Conservation (phyloP, 306 rosid genomes). For the Cucumis hystrix region DNA sequence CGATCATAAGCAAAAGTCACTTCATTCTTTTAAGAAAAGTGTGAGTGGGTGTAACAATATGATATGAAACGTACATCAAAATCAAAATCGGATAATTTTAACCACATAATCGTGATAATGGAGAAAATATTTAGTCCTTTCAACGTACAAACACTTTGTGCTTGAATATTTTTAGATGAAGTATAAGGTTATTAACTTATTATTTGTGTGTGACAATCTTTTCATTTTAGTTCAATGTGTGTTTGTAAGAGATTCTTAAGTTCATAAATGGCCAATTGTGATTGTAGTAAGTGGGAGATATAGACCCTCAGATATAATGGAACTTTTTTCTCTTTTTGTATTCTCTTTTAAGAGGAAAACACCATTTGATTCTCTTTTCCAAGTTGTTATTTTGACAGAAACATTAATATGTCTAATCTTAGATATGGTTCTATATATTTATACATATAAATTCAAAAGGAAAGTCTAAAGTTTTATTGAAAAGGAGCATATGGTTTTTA, state of each 20-base stretch:
- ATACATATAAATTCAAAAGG: not conserved
- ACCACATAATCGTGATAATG: not conserved
- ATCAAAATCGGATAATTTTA: not conserved
- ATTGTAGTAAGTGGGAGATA: not conserved
- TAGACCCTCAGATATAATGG: not conserved
- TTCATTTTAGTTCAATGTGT: not conserved
- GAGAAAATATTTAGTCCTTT: not conserved
- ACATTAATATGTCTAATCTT: not conserved
- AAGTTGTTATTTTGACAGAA: not conserved
- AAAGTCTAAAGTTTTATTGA: not conserved
- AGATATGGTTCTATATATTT: not conserved
- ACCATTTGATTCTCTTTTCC: not conserved
- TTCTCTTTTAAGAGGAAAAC: not conserved
- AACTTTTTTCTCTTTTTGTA: not conserved
- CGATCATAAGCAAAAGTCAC: not conserved
- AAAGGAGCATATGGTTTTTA: not conserved
- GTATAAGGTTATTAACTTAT: not conserved
- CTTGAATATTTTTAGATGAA: not conserved
- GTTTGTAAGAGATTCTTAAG: not conserved
- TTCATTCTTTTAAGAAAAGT: not conserved
- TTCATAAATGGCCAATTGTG: not conserved
- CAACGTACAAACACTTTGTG: not conserved
- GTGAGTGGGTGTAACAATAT: not conserved
- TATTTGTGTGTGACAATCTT: not conserved
- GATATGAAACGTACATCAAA: not conserved